A percentile compares a stretch with the other conserved stretches of the same genome.
Conservation (phyloP, 106 monocot genomes). For the Dioscorea alata region DNA sequence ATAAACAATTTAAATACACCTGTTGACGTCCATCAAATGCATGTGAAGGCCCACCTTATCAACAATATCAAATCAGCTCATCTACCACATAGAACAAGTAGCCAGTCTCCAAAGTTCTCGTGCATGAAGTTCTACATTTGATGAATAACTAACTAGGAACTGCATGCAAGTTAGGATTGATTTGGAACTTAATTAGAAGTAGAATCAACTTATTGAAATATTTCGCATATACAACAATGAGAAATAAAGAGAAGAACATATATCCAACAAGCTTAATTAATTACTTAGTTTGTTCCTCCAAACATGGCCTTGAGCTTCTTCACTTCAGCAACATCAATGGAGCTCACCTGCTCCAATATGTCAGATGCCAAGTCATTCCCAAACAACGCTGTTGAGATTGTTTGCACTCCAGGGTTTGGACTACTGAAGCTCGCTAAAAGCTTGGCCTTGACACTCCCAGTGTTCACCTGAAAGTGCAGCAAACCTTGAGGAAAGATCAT, state of each 20-base stretch:
- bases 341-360: conserved; percentile 47
- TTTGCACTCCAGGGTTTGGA: conserved; percentile 64
- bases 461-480: conserved; percentile 73
- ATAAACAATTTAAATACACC: too few relatives aligned
- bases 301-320: conserved; percentile 84
- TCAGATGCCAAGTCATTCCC: conserved; percentile 39
- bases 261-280: neutral
- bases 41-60: too few relatives aligned
- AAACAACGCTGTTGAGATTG: conserved; percentile 54
- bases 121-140: too few relatives aligned
- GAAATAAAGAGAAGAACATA: neutral
- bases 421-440: conserved; percentile 51
- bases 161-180: too few relatives aligned
- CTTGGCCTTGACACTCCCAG: conserved; percentile 21
- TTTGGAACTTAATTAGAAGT: too few relatives aligned
- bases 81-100: too few relatives aligned
- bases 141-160: too few relatives aligned
- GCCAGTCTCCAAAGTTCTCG: too few relatives aligned
- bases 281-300: conserved; percentile 47
- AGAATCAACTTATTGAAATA: too few relatives aligned
- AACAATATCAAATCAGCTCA: too few relatives aligned
- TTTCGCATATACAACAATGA: too few relatives aligned
- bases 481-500: conserved; percentile 83
- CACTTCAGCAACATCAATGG: conserved; percentile 52
- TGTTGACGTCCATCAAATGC: too few relatives aligned